A percentile compares a stretch with the other conserved stretches of the same genome.
Conservation (phyloP, 2,329 filamentous ascomycete genomes). For the Talaromyces sp. region DNA sequence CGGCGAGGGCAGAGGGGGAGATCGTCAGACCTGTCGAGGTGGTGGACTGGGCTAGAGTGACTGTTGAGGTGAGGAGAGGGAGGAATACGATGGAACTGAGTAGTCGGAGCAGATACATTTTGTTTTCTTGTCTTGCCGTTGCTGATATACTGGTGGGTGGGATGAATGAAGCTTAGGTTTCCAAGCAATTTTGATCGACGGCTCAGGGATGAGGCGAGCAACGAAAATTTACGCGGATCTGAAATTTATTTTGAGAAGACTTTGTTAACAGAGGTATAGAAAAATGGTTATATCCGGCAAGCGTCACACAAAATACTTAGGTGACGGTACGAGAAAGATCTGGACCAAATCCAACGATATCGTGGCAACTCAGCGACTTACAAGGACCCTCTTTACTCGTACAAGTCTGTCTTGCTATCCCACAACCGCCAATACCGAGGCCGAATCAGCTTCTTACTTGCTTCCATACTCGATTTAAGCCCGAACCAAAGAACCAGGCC, state of each 20-base stretch:
- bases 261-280: neutral
- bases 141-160: neutral
- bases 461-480: neutral
- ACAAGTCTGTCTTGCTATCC: neutral
- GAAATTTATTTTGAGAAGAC: neutral
- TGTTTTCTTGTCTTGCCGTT: neutral
- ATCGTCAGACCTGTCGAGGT: constrained; percentile 19
- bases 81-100: constrained; percentile 8
- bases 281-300: neutral
- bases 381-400: neutral
- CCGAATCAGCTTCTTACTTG: neutral
- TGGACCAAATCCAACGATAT: neutral
- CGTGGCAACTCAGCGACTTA: neutral
- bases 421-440: neutral
- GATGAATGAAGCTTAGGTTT: neutral
- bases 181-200: neutral
- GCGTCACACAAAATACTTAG: neutral
- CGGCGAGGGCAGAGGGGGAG: constrained; percentile 20
- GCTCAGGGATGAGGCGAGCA: neutral
- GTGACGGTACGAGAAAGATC: neutral
- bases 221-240: neutral
- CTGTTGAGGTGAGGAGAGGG: constrained; percentile 11
- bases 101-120: constrained; percentile 11
- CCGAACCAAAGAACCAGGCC: neutral
- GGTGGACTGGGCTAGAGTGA: constrained; percentile 13